Evolutionary conservation across 176 grass and related monocot genomes (phyloP).

Genomic region (Puya raimondii): DNA sequence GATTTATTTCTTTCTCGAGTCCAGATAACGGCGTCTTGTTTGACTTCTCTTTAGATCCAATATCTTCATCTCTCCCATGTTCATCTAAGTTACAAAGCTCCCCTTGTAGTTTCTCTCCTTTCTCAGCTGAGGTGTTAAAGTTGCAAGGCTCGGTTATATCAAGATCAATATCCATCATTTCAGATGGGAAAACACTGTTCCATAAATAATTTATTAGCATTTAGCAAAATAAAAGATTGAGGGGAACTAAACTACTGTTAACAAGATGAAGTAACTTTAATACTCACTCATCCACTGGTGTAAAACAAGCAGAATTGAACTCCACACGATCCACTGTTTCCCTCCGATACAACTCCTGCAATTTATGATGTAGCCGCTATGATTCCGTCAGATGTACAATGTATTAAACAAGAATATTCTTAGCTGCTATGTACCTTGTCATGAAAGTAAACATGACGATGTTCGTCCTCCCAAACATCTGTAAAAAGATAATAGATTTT

Average conservation of each 20-base stretch:
- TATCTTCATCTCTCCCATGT: neutral
- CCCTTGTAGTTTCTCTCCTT: constrained; percentile 17
- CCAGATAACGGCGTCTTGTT: constrained; percentile 15
- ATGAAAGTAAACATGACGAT: constrained; percentile 12
- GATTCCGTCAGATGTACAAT: constrained; percentile 13
- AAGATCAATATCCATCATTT: constrained; percentile 41
- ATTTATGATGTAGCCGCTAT: constrained; percentile 9
- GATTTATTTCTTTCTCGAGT: neutral
- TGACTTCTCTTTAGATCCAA: constrained; percentile 10
- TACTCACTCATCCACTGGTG: constrained; percentile 73
- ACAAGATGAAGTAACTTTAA: constrained; percentile 4
- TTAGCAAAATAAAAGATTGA: constrained; percentile 16
- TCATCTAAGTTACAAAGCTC: neutral
- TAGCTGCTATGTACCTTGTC: constrained; percentile 30
- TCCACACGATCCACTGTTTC: constrained; percentile 17
- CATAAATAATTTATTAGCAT: constrained; percentile 30
- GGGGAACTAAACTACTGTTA: constrained; percentile 4
- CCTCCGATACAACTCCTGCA: constrained; percentile 29
- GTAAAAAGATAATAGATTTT: constrained; percentile 13
- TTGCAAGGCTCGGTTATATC: constrained; percentile 23
- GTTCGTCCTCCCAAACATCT: constrained; percentile 44
- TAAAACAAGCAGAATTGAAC: constrained; percentile 56
- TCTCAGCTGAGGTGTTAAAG: constrained; percentile 15
- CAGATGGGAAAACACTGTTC: constrained; percentile 62
- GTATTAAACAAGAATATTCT: constrained; percentile 12